Conservation (phyloP, 108 stramenopile genomes). For the Cyclotella choctawhatcheeana region DNA sequence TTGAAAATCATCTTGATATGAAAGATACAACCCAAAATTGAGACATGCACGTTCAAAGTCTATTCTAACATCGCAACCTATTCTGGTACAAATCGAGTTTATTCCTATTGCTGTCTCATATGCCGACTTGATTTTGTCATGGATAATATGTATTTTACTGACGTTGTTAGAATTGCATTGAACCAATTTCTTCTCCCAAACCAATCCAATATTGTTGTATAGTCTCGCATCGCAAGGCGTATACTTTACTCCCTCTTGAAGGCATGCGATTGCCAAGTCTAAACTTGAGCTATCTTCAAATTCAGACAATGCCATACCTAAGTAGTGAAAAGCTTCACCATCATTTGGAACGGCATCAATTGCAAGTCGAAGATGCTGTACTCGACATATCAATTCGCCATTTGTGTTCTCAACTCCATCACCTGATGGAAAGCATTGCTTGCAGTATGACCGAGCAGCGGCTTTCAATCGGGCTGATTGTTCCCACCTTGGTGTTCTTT, state of each 20-base stretch:
- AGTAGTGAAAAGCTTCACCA: constrained; percentile 75
- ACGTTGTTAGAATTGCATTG: not conserved
- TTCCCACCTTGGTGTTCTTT: constrained; percentile 39
- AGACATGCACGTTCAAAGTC: constrained; percentile 52
- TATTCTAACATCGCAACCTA: constrained; percentile 51
- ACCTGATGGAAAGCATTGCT: constrained; percentile 2
- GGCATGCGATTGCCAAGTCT: constrained; percentile 42
- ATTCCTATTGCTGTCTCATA: constrained; percentile 19
- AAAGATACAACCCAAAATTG: constrained; percentile 64
- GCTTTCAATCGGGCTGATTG: constrained; percentile 39
- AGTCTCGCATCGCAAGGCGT: constrained; percentile 69
- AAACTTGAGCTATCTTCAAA: constrained; percentile 20
- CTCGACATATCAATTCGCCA: constrained; percentile 48
- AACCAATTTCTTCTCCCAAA: constrained; percentile 36
- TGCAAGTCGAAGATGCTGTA: constrained; percentile 60
- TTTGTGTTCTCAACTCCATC: not conserved
- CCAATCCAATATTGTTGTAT: constrained; percentile 64
- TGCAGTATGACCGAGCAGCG: constrained; percentile 32
- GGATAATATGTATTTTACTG: not conserved
- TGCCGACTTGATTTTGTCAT: constrained; percentile 30
- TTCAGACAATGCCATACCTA: constrained; percentile 64
- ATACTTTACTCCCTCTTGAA: constrained; percentile 37
- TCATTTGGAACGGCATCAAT: constrained; percentile 48
- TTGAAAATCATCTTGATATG: constrained; percentile 63
- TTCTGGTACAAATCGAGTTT: constrained; percentile 21